Conservation (phyloP, 495 filamentous ascomycete genomes). For the Filosporella fistucella region DNA sequence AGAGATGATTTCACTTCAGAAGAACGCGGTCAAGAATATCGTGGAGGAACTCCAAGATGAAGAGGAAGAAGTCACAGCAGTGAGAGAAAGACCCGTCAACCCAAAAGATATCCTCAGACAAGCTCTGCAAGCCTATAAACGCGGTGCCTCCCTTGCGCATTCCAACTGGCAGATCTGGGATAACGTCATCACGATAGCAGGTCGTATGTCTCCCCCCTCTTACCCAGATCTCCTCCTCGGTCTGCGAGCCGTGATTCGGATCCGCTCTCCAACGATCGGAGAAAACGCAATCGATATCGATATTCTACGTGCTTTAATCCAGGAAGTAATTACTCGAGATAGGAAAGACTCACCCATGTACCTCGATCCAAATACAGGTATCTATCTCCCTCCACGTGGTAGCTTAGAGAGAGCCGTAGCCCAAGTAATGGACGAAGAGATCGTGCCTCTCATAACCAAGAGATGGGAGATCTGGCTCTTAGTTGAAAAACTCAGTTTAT, state of each 20-base stretch:
- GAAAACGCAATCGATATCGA: conserved; percentile 75
- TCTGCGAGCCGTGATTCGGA: conserved; percentile 65
- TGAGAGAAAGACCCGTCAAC: conserved; percentile 28
- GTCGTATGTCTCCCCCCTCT: conserved; percentile 68
- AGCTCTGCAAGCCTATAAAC: conserved; percentile 78
- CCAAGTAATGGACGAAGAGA: conserved; percentile 61
- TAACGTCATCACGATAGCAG: conserved; percentile 83
- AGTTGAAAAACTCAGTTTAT: conserved; percentile 64
- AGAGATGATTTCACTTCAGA: conserved; percentile 31
- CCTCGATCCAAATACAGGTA: conserved; percentile 35
- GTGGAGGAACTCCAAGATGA: conserved; percentile 22
- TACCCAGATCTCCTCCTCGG: conserved; percentile 71
- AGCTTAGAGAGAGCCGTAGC: conserved; percentile 52
- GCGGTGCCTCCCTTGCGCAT: conserved; percentile 73
- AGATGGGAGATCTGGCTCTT: conserved; percentile 72
- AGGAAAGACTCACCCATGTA: conserved; percentile 13
- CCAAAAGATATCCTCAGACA: conserved; percentile 62
- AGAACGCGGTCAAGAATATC: conserved; percentile 28
- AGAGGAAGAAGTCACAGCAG: conserved; percentile 24
- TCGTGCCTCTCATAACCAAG: conserved; percentile 80
- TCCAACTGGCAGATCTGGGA: conserved; percentile 92
- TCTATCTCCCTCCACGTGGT: conserved; percentile 39
- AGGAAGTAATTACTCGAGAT: conserved; percentile 52
- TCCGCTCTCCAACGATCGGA: conserved; percentile 60
- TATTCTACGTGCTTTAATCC: conserved; percentile 65